Percentiles rank a stretch among this genome's conserved stretches.
phyloP scores from a whole-genome alignment of 176 grass and related monocot species.

The Bromus sterilis region DNA sequence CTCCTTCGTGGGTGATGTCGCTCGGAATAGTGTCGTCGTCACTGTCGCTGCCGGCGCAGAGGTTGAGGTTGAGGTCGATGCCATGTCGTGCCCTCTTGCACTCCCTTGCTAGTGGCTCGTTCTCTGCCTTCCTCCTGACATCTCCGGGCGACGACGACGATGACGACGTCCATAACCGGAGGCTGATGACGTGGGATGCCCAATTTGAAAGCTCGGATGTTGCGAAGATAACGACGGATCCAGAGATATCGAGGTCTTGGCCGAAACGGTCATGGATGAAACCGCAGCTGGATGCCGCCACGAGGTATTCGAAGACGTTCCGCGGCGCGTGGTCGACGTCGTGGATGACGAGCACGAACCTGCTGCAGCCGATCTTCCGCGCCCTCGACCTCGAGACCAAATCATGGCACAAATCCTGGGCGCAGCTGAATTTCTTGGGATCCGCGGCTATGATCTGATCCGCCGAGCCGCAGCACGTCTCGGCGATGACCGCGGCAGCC shows the following conservation, averaged over 20 bases:
- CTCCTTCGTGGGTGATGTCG: constrained; percentile 79
- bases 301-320: constrained; percentile 17
- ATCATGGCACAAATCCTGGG: constrained; percentile 13
- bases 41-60: constrained; percentile 19
- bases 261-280: constrained; percentile 3
- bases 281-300: background rate
- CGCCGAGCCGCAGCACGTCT: constrained; percentile 31
- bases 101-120: background rate
- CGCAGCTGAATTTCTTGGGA: constrained; percentile 10
- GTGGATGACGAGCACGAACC: constrained; percentile 44
- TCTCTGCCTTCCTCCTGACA: constrained; percentile 42
- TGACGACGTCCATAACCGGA: constrained; percentile 12
- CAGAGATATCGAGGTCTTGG: constrained; percentile 21
- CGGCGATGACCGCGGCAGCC: constrained; percentile 26
- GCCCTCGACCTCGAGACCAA: constrained; percentile 26
- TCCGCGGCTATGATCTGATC: constrained; percentile 15
- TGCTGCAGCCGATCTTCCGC: background rate
- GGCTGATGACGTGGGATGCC: background rate
- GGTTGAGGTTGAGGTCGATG: constrained; percentile 51
- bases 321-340: constrained; percentile 40
- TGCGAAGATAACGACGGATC: constrained; percentile 43
- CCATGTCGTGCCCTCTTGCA: constrained; percentile 24
- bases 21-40: constrained; percentile 34
- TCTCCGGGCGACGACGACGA: background rate
- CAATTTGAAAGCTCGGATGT: background rate